Evolutionary conservation across 2,329 filamentous ascomycete species (phyloP).

Genomic region (Monosporascus sp.): DNA sequence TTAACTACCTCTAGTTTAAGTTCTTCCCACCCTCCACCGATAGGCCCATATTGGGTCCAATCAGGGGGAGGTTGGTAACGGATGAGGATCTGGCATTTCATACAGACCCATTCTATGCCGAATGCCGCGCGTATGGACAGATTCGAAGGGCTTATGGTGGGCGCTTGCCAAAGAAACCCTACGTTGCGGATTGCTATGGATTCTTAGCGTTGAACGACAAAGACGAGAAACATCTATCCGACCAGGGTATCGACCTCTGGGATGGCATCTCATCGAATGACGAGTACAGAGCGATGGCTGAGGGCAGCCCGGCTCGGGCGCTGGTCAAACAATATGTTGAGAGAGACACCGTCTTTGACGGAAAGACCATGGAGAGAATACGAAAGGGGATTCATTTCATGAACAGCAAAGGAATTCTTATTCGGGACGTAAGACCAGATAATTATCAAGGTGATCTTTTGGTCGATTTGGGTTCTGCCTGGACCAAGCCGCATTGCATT

Average conservation of each 20-base stretch:
- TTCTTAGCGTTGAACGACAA: conserved; percentile 4
- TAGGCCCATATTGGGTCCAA: background rate
- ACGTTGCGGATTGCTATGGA: conserved; percentile 4
- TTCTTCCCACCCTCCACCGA: conserved; percentile 4
- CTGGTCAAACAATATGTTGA: conserved; percentile 11
- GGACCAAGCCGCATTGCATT: conserved; percentile 9
- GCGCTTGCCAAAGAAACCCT: background rate
- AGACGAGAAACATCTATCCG: background rate
- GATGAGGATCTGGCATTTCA: conserved; percentile 6
- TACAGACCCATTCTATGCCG: conserved; percentile 9
- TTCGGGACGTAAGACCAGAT: conserved; percentile 1
- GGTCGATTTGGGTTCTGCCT: conserved; percentile 7
- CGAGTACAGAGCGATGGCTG: conserved; percentile 3
- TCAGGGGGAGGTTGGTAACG: background rate
- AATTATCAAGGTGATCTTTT: conserved; percentile 5
- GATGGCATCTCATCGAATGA: conserved; percentile 2
- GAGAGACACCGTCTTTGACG: conserved; percentile 1
- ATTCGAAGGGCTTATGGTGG: conserved; percentile 1
- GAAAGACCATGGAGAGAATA: conserved; percentile 1
- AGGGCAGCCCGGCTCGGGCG: conserved; percentile 5
- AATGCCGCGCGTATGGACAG: conserved; percentile 9
- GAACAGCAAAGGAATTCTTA: conserved; percentile 3
- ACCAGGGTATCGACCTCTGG: conserved; percentile 7
- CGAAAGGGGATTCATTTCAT: conserved; percentile 2
- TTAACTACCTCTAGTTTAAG: conserved; percentile 4